These are phyloP conservation scores for Globisporangium carolinianum DNA, from an alignment of 352 stramenopile genomes.

Conservation along the genomic window DNA sequence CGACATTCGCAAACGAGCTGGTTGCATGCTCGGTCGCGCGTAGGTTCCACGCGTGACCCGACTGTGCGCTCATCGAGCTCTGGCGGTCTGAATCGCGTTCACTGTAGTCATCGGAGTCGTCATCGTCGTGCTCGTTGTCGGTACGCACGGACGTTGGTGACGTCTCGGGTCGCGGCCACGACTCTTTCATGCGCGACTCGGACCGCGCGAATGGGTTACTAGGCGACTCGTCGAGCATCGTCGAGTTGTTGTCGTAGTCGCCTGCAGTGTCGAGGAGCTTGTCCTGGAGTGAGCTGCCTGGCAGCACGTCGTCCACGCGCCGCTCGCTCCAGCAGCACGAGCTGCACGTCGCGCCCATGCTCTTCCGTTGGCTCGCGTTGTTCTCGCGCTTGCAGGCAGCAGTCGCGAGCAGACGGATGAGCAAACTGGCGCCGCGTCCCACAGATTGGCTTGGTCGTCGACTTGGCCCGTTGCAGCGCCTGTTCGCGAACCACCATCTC, in stretches of 20 bases:
- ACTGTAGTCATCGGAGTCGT: background rate
- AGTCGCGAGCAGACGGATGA: no score
- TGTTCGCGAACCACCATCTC: no score
- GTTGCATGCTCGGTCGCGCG: background rate
- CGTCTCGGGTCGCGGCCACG: conserved; percentile 8
- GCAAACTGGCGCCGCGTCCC: no score
- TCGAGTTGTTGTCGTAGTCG: conserved; percentile 10
- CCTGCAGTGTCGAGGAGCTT: conserved; percentile 31
- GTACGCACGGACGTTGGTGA: conserved; percentile 4
- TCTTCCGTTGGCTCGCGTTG: no score
- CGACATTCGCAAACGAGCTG: background rate
- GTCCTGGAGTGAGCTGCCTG: conserved; percentile 30
- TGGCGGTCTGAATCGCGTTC: background rate
- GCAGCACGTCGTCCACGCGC: conserved; percentile 23
- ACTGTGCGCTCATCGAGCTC: conserved; percentile 1
- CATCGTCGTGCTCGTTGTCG: background rate
- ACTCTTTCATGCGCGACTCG: conserved; percentile 6
- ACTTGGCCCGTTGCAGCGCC: no score
- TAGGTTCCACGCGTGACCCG: conserved; percentile 5
- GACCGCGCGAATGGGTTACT: conserved; percentile 8
- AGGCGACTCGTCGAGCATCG: conserved; percentile 8
- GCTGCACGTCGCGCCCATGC: conserved; percentile 30
- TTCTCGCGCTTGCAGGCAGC: no score
- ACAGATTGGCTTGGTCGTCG: no score
- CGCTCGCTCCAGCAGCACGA: conserved; percentile 32